phyloP scores from a whole-genome alignment of 2,329 filamentous ascomycete species.

The Pseudogymnoascus pannorum region DNA sequence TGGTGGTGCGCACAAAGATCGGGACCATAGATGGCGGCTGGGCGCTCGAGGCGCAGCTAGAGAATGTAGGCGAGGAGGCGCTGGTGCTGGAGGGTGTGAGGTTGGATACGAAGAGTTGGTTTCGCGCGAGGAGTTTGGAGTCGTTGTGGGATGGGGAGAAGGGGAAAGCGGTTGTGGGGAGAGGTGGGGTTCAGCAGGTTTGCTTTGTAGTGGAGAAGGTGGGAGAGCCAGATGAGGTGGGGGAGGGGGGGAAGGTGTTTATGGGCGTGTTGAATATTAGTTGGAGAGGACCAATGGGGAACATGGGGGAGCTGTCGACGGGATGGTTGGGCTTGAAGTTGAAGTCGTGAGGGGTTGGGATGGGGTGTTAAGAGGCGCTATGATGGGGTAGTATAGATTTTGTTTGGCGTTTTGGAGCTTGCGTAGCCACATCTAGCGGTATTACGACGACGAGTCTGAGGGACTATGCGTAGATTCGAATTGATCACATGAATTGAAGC shows the following conservation, averaged over 20 bases:
- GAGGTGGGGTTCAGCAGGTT: conserved; percentile 58
- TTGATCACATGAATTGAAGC: not conserved
- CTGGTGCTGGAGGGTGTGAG: conserved; percentile 67
- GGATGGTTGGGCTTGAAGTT: conserved; percentile 62
- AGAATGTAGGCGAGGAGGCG: conserved; percentile 82
- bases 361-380: not conserved
- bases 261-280: conserved; percentile 80
- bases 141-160: conserved; percentile 22
- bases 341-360: conserved; percentile 3
- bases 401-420: not conserved
- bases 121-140: conserved; percentile 47
- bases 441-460: not conserved
- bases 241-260: conserved; percentile 45
- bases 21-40: conserved; percentile 52
- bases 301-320: conserved; percentile 78
- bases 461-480: not conserved
- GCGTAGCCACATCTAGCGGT: not conserved
- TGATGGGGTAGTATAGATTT: not conserved
- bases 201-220: conserved; percentile 49
- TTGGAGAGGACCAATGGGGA: conserved; percentile 87
- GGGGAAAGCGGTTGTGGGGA: conserved; percentile 54
- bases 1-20: conserved; percentile 87
- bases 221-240: conserved; percentile 26
- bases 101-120: conserved; percentile 45
- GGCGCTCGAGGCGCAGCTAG: conserved; percentile 86